Evolutionary conservation across 345 rosid species (phyloP).

Genomic region (Diplotaxis tenuifolia): DNA sequence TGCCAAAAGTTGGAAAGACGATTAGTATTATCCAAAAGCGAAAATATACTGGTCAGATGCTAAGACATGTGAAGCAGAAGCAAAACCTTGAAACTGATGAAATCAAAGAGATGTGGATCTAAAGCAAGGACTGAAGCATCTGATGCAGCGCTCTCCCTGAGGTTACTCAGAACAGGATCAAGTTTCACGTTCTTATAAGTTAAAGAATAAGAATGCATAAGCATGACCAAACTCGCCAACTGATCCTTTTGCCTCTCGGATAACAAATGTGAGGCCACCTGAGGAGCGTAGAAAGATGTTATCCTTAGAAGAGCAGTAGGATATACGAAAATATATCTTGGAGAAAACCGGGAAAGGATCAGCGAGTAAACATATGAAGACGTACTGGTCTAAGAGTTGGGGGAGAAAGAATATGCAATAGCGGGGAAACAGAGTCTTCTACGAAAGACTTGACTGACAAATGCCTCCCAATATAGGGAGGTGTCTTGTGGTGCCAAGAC

Average conservation of each 20-base stretch:
- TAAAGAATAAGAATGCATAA: constrained; percentile 72
- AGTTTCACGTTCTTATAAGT: constrained; percentile 62
- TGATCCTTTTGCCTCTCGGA: constrained; percentile 72
- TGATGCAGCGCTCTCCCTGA: constrained; percentile 46
- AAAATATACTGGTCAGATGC: constrained; percentile 13
- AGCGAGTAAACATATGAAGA: constrained; percentile 8
- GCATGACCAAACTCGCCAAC: constrained; percentile 57
- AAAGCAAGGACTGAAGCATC: constrained; percentile 56
- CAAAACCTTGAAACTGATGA: constrained; percentile 71
- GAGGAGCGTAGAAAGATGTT: constrained; percentile 20
- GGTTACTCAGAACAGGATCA: constrained; percentile 42
- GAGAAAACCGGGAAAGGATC: not conserved
- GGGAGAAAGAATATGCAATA: constrained; percentile 82
- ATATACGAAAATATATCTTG: not conserved
- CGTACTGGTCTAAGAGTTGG: constrained; percentile 79
- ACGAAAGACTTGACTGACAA: constrained; percentile 63
- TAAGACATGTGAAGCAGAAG: constrained; percentile 22
- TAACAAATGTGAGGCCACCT: constrained; percentile 85
- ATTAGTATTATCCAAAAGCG: constrained; percentile 5
- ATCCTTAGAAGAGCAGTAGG: constrained; percentile 2
- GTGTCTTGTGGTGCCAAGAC: constrained; percentile 72
- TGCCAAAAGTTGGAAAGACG: constrained; percentile 43
- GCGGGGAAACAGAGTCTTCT: constrained; percentile 70
- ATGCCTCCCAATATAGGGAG: constrained; percentile 81
- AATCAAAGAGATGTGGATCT: constrained; percentile 73